Base-by-base conservation (phyloP, 148 eudicot species). In the Fagopyrum esculentum region DNA sequence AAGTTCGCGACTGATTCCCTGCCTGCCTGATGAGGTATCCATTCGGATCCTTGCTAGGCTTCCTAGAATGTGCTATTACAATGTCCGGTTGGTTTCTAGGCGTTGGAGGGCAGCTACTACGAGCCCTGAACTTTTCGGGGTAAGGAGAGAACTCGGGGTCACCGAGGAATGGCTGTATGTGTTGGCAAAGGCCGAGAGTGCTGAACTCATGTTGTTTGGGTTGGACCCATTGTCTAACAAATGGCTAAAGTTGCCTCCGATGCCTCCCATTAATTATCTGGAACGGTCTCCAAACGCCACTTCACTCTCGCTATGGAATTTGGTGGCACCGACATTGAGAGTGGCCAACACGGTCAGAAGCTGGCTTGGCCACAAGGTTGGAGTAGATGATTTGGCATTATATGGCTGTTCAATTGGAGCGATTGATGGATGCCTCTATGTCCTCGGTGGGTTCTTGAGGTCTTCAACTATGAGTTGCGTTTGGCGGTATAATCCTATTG, bases 11-110 rank as follows among this genome's bases (percentile, higher is more conserved):
- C 73, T 96, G 75, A 96, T 96, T 79, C 97, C 99, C 4, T 82
- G 83, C 78, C 93, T 96, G 52, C 99, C 99, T n/a, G 89, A 96
- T 77, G 99, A 96, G 83, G 84, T 96, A 76, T 92, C 99, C 13
- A 84, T 96, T 10, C 97, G 87, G 69, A 92, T 96, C 78, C 93
- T 96, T 50, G 98, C 99, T 29, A 80, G 98, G 74, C 82, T 96
- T 73, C 98, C 98, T 47, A 87, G 95, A 86, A 76, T 86, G n/a
- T 49, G 72, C 77, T 83, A 92, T 66, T 73, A 83, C 75, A 76
- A 84, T 43, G 85, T 85, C 44, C 89, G 86, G 75, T 80, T 83
- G 68, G 99, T 96, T 71, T 96, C 98, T 5, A 84, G 76, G 73
- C 86, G 84, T 79, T 96, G 99, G 99, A 92, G 81, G 82, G 87